Conservation (phyloP, 176 grass and related monocot species). For the Bromus sterilis region DNA sequence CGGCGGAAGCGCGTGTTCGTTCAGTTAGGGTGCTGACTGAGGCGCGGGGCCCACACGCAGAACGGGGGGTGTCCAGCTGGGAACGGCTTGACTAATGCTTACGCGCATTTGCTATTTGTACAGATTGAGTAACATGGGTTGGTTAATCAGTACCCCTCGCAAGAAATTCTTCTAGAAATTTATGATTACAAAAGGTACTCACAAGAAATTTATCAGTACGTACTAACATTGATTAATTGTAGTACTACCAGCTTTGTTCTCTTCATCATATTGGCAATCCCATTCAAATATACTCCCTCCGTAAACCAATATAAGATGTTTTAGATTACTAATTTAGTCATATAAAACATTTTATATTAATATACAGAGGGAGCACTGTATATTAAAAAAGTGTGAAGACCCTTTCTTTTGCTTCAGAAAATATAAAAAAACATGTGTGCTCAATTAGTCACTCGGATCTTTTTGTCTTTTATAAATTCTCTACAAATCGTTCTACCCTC, state of each 20-base stretch:
- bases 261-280: not conserved
- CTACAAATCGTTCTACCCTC: too few species aligned
- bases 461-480: too few species aligned
- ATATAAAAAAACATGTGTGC: too few species aligned
- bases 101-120: not conserved
- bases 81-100: constrained; percentile 6
- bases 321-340: too few species aligned
- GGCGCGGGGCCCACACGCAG: not conserved
- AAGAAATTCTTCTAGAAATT: not conserved
- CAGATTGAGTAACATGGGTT: not conserved
- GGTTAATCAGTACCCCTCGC: not conserved
- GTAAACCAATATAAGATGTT: too few species aligned
- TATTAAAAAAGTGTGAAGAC: too few species aligned
- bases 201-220: not conserved
- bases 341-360: not conserved
- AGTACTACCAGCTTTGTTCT: too few species aligned
- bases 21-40: constrained; percentile 19
- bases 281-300: too few species aligned
- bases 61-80: constrained; percentile 13
- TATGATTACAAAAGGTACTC: not conserved
- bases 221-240: not conserved
- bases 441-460: too few species aligned
- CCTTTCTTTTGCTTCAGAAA: too few species aligned
- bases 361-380: too few species aligned
- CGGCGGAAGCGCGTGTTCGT: constrained; percentile 7